These are phyloP conservation scores for Argentina anserina DNA, from an alignment of 306 rosid genomes.

Conservation along the genomic window DNA sequence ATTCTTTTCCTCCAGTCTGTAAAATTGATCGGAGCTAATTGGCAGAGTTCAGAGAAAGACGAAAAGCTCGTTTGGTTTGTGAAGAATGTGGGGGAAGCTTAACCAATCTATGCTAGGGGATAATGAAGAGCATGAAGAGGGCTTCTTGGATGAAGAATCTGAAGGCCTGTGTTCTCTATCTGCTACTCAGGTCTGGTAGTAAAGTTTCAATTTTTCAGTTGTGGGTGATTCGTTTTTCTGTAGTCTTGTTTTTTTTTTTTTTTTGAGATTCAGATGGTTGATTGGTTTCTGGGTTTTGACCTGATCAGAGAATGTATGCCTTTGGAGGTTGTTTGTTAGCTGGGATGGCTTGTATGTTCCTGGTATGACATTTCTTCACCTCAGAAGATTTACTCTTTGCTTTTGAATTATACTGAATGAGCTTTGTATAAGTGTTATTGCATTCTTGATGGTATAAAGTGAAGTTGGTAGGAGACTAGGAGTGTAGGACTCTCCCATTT, in stretches of 20 bases:
- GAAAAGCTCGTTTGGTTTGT: constrained; percentile 11
- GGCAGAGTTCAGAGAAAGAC: background rate
- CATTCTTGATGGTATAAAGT: background rate
- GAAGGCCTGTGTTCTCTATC: constrained; percentile 61
- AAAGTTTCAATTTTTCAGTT: constrained; percentile 2
- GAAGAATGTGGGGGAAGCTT: constrained; percentile 61
- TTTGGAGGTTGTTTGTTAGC: constrained; percentile 68
- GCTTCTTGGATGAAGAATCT: constrained; percentile 59
- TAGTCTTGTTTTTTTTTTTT: background rate
- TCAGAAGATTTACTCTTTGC: background rate
- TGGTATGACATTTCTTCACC: constrained; percentile 52
- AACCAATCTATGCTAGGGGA: constrained; percentile 32
- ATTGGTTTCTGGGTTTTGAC: constrained; percentile 34
- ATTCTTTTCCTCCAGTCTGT: background rate
- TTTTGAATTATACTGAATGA: background rate
- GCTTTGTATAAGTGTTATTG: background rate
- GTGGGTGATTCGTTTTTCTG: background rate
- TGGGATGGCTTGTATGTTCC: constrained; percentile 68
- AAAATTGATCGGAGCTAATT: background rate
- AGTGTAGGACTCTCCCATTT: background rate
- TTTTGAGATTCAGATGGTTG: constrained; percentile 17
- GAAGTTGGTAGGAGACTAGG: too few species aligned
- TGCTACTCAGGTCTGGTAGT: constrained; percentile 54
- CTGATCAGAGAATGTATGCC: constrained; percentile 73
- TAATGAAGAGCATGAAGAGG: constrained; percentile 45